Evolutionary conservation across 257 asterid genomes (phyloP).

Genomic region (Gentiana straminea): DNA sequence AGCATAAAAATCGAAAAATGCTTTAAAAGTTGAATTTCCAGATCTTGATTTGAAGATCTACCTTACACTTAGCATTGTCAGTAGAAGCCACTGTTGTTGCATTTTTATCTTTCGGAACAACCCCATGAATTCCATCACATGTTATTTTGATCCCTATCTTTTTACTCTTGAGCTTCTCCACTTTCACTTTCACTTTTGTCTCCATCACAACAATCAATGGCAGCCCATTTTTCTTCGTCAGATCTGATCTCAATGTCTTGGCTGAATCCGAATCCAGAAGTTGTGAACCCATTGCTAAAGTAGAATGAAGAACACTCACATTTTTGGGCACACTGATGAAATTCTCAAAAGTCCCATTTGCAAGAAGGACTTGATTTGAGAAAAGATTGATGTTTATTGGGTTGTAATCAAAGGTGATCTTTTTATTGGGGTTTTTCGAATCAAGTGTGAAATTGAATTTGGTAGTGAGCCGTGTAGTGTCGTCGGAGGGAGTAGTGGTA

Average conservation of each 20-base stretch:
- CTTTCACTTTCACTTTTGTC: constrained; percentile 45
- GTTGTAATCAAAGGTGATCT: constrained; percentile 34
- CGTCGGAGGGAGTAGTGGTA: constrained; percentile 61
- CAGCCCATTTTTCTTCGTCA: constrained; percentile 47
- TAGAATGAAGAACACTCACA: constrained; percentile 35
- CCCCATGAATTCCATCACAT: constrained; percentile 61
- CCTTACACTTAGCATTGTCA: constrained; percentile 51
- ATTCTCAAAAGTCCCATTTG: constrained; percentile 36
- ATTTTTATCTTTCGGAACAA: constrained; percentile 50
- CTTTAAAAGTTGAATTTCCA: constrained; percentile 59
- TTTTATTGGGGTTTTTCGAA: constrained; percentile 53
- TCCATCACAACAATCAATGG: constrained; percentile 58
- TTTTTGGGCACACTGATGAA: constrained; percentile 35
- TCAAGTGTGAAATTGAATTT: constrained; percentile 51
- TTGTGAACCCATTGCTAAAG: constrained; percentile 25
- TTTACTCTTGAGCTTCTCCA: constrained; percentile 58
- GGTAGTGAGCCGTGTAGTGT: constrained; percentile 51
- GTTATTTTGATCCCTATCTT: constrained; percentile 65
- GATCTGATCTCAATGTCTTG: constrained; percentile 39
- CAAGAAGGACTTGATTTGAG: constrained; percentile 26
- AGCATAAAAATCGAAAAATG: not conserved
- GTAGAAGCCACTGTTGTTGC: constrained; percentile 39
- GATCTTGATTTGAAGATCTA: constrained; percentile 83
- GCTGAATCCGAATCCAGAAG: constrained; percentile 43
- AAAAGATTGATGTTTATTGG: constrained; percentile 31